A percentile compares a stretch with the other conserved stretches of the same genome.
Conservation (phyloP, 202 grass and related monocot genomes). For the Saccharum hybrid region DNA sequence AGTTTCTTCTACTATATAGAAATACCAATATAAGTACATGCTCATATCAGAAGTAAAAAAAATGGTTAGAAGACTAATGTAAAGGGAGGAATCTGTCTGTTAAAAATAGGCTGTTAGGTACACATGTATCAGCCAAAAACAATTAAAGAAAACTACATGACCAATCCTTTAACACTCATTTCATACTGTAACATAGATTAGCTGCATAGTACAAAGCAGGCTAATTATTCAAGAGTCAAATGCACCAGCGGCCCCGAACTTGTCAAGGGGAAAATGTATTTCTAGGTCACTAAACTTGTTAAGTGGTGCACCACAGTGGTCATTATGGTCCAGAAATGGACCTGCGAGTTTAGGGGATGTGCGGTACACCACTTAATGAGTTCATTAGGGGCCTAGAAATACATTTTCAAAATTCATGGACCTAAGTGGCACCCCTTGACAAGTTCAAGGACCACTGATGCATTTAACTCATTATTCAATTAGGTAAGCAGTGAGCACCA, state of each 20-base stretch:
- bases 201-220: background rate
- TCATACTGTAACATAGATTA: background rate
- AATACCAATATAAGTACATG: constrained; percentile 68
- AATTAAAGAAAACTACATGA: constrained; percentile 42
- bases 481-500: background rate
- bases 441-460: background rate
- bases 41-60: background rate
- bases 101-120: constrained; percentile 41
- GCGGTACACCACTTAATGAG: background rate
- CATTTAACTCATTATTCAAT: constrained; percentile 6
- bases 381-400: background rate
- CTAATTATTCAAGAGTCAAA: background rate
- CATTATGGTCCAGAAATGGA: background rate
- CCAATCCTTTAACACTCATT: background rate
- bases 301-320: background rate
- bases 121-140: constrained; percentile 42
- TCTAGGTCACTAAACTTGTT: background rate
- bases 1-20: constrained; percentile 98
- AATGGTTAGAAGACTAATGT: constrained; percentile 25
- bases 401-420: background rate
- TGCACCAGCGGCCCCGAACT: background rate
- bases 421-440: background rate
- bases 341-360: too few relatives aligned
- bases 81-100: background rate
- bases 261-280: background rate